Percentiles rank a stretch among this genome's conserved stretches.
These are phyloP conservation scores for Leccinum obscurum DNA, from an alignment of 768 basidiomycete species.

Conservation along the genomic window DNA sequence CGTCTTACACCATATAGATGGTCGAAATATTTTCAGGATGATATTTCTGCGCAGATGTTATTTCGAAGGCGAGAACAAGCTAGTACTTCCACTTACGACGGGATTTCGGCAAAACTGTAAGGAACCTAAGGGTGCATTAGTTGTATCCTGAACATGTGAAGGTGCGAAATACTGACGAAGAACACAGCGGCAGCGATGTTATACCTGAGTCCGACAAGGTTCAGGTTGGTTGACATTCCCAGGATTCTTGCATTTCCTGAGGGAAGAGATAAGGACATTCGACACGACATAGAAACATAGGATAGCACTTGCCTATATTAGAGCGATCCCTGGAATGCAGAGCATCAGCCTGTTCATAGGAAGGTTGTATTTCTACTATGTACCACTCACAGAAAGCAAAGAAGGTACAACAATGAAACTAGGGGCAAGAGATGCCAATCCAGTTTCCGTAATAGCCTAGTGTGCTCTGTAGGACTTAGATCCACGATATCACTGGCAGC, in stretches of 20 bases:
- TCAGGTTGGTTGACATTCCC: constrained; percentile 40
- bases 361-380: neutral
- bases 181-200: constrained; percentile 42
- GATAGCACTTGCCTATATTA: constrained; percentile 40
- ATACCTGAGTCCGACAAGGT: constrained; percentile 36
- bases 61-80: neutral
- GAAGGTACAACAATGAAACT: constrained; percentile 44
- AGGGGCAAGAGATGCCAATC: constrained; percentile 47
- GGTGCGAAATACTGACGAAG: constrained; percentile 26
- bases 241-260: constrained; percentile 46
- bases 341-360: neutral
- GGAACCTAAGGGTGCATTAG: constrained; percentile 25
- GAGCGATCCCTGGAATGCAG: constrained; percentile 38
- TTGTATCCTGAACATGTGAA: neutral
- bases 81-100: constrained; percentile 31
- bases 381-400: constrained; percentile 45
- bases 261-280: neutral
- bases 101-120: constrained; percentile 39
- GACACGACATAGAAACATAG: neutral
- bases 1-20: constrained; percentile 37
- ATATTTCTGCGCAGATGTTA: constrained; percentile 33
- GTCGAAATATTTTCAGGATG: constrained; percentile 34
- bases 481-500: constrained; percentile 1
- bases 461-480: constrained; percentile 19
- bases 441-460: constrained; percentile 40